Conservation (phyloP, 345 rosid genomes). For the Lepidium sativum region DNA sequence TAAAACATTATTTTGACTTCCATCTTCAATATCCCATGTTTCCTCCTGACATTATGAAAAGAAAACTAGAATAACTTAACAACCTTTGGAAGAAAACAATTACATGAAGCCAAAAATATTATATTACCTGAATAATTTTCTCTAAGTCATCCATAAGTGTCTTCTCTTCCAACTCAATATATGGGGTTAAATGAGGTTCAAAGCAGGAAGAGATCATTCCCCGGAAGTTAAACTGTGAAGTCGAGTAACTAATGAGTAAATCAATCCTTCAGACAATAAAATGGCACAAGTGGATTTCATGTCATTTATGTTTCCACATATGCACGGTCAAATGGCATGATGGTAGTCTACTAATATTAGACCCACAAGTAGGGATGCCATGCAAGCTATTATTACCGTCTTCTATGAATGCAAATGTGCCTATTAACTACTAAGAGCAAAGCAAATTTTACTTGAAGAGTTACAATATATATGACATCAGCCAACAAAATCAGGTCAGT, state of each 20-base stretch:
- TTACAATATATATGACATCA: slow-evolving; percentile 4
- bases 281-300: slow-evolving; percentile 2
- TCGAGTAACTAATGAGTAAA: slow-evolving; percentile 10
- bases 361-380: background rate
- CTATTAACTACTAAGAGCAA: background rate
- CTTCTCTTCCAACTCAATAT: slow-evolving; percentile 91
- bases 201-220: slow-evolving; percentile 97
- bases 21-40: slow-evolving; percentile 97
- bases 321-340: slow-evolving; percentile 3
- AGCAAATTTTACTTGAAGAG: background rate
- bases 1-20: slow-evolving; percentile 86
- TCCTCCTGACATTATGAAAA: slow-evolving; percentile 54
- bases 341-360: background rate
- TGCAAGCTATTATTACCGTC: background rate
- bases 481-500: slow-evolving; percentile 1
- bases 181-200: slow-evolving; percentile 84
- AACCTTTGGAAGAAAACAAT: slow-evolving; percentile 13
- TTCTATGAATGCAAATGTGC: slow-evolving; percentile 5
- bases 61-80: slow-evolving; percentile 9
- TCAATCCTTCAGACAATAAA: slow-evolving; percentile 1
- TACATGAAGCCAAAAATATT: background rate
- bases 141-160: slow-evolving; percentile 95
- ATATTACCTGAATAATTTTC: slow-evolving; percentile 83
- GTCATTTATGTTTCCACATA: background rate
- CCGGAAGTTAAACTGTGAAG: slow-evolving; percentile 87